Conservation (phyloP, 345 rosid genomes). For the Bruguiera gymnorhiza region DNA sequence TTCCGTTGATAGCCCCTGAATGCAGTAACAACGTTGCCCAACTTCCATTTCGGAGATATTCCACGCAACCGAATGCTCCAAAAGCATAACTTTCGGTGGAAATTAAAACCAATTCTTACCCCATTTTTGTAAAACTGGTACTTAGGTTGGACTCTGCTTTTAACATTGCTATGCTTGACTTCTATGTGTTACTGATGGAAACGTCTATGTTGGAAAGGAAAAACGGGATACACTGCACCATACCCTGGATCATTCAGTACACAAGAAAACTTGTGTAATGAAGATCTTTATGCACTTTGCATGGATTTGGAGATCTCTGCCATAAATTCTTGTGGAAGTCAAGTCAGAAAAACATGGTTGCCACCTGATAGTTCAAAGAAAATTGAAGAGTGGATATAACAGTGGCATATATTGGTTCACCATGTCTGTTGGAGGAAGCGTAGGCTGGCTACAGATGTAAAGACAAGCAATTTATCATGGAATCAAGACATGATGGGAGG, state of each 20-base stretch:
- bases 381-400: neutral
- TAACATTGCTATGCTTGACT: too few species aligned
- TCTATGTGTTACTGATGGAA: too few species aligned
- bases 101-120: too few species aligned
- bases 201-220: too few species aligned
- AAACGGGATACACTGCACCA: too few species aligned
- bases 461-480: too few species aligned
- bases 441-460: too few species aligned
- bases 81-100: neutral
- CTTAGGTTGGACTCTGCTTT: too few species aligned
- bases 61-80: neutral
- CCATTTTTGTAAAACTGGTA: too few species aligned
- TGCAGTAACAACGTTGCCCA: neutral
- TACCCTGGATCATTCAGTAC: too few species aligned
- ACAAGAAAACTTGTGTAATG: neutral
- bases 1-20: conserved; percentile 1
- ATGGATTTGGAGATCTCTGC: neutral
- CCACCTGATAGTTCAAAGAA: too few species aligned
- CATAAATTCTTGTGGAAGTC: neutral
- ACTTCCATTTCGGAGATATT: neutral
- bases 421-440: neutral
- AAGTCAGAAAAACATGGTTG: neutral
- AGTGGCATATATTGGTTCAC: conserved; percentile 1
- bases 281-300: neutral
- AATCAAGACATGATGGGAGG: neutral